These are phyloP conservation scores for Suhomyces kunorum DNA, from an alignment of 1,139 yeast species.

Conservation along the genomic window DNA sequence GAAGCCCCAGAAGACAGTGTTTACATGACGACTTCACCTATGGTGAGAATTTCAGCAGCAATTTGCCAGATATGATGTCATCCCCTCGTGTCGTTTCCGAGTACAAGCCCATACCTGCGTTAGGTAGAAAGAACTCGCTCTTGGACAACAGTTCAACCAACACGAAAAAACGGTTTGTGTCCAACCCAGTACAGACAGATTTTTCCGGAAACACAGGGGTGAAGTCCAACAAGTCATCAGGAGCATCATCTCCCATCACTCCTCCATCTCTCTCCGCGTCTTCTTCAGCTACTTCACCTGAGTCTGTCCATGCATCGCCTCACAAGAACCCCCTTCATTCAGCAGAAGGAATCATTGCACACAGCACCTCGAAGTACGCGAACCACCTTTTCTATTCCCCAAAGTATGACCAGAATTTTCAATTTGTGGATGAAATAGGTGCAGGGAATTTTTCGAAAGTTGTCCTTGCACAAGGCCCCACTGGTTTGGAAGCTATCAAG, in stretches of 20 bases:
- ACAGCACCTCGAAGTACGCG: constrained; percentile 14
- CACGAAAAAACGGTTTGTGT: constrained; percentile 22
- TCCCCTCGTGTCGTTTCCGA: constrained; percentile 35
- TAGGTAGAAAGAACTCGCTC: constrained; percentile 25
- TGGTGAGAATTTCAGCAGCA: not conserved
- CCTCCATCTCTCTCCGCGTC: constrained; percentile 14
- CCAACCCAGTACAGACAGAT: constrained; percentile 22
- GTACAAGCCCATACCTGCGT: constrained; percentile 29
- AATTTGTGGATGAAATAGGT: constrained; percentile 44
- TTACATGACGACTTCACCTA: not conserved
- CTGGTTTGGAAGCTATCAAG: constrained; percentile 38
- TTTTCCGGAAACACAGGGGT: not conserved
- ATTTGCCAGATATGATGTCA: not conserved
- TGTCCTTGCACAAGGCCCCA: constrained; percentile 36
- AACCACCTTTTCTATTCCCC: constrained; percentile 18
- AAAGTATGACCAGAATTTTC: constrained; percentile 19
- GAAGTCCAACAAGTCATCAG: constrained; percentile 7
- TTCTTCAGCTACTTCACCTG: constrained; percentile 15
- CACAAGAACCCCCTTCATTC: not conserved
- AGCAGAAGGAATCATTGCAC: not conserved
- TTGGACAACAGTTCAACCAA: constrained; percentile 17
- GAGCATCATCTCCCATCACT: constrained; percentile 9
- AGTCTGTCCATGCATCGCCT: constrained; percentile 6
- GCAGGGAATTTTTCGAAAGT: constrained; percentile 64
- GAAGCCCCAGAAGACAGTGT: constrained; percentile 6